Conservation (phyloP, 1,139 yeast species). For the Geotrichum carabidarum region DNA sequence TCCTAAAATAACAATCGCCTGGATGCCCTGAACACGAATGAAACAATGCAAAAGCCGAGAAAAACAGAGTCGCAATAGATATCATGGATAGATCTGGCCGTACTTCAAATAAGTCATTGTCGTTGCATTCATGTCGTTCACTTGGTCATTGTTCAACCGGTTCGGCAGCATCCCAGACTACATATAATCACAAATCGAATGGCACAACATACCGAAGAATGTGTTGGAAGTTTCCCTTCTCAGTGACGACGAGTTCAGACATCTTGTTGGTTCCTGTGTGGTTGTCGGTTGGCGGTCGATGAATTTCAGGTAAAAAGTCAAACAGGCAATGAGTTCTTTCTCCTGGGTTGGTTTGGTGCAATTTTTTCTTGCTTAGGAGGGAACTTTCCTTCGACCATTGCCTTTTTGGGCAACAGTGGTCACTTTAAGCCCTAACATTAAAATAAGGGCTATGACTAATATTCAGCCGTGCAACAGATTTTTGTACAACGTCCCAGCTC, state of each 20-base stretch:
- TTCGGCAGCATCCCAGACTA: background rate
- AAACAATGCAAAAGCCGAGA: background rate
- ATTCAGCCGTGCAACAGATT: conserved; percentile 1
- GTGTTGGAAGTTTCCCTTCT: conserved; percentile 99
- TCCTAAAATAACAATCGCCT: background rate
- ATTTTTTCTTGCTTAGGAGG: background rate
- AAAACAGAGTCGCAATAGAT: background rate
- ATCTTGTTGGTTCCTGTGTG: conserved; percentile 35
- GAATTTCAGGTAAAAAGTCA: conserved; percentile 3
- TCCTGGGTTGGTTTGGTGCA: background rate
- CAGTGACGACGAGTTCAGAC: conserved; percentile 93
- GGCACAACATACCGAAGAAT: conserved; percentile 85
- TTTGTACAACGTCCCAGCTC: background rate
- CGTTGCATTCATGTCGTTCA: background rate
- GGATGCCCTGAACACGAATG: background rate
- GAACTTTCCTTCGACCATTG: background rate
- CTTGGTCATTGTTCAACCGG: background rate
- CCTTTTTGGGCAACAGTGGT: conserved; percentile 10
- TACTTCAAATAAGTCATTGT: too few species aligned
- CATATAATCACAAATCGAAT: background rate
- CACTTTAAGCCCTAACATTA: conserved; percentile 8
- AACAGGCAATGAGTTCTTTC: conserved; percentile 1
- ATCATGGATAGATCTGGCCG: background rate
- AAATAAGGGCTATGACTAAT: conserved; percentile 14
- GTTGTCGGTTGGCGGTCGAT: conserved; percentile 4